phyloP scores from a whole-genome alignment of 169 alveolate species.

The Plasmodium yoelii region DNA sequence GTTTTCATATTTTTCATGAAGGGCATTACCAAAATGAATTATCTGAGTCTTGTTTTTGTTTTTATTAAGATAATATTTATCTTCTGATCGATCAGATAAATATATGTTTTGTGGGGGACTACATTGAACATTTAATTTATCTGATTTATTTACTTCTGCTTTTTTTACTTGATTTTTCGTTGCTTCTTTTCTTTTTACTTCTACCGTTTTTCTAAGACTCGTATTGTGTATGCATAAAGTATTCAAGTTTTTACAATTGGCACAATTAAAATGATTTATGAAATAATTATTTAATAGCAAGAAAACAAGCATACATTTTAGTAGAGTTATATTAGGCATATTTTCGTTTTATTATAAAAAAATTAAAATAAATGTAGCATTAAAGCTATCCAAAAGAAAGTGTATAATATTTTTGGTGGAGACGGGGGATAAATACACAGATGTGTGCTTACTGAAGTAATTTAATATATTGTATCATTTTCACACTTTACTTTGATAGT shows the following conservation, averaged over 20 bases:
- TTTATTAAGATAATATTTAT: too few relatives aligned
- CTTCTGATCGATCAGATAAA: too few relatives aligned
- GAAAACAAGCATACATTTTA: conserved; percentile 27
- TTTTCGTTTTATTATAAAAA: conserved; percentile 25
- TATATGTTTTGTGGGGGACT: too few relatives aligned
- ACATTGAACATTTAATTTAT: too few relatives aligned
- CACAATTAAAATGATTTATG: conserved; percentile 16
- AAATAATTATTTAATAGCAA: conserved; percentile 46
- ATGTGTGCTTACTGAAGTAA: too few relatives aligned
- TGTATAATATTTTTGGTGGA: neutral
- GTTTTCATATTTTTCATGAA: too few relatives aligned
- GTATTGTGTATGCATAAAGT: conserved; percentile 1
- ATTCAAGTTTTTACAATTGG: conserved; percentile 21
- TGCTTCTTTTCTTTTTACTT: conserved; percentile 10
- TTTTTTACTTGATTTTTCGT: conserved; percentile 16
- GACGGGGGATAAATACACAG: too few relatives aligned
- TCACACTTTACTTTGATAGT: too few relatives aligned
- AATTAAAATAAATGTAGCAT: conserved; percentile 8
- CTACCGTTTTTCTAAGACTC: neutral
- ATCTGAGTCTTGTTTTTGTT: too few relatives aligned
- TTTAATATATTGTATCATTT: too few relatives aligned
- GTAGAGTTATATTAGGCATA: conserved; percentile 36
- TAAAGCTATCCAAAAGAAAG: conserved; percentile 6
- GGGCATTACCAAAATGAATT: too few relatives aligned
- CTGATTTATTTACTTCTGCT: too few relatives aligned